These are phyloP conservation scores for Tricholoma matsutake DNA, from an alignment of 768 basidiomycete species.

Conservation along the genomic window DNA sequence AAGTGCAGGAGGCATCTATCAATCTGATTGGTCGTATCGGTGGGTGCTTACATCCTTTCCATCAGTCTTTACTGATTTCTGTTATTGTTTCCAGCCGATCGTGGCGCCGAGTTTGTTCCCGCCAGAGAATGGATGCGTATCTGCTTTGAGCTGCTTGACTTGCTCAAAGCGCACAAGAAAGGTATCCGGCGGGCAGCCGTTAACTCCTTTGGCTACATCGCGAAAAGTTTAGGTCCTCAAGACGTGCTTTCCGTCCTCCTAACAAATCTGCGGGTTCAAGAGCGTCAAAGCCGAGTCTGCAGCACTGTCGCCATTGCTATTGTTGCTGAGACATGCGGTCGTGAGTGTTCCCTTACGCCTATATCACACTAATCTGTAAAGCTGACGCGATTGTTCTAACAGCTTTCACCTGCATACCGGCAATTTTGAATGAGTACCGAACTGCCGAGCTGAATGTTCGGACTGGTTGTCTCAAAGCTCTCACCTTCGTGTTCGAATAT, in stretches of 20 bases:
- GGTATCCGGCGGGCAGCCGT: slow-evolving; percentile 98
- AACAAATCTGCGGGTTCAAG: slow-evolving; percentile 96
- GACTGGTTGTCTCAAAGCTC: slow-evolving; percentile 96
- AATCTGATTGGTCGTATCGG: slow-evolving; percentile 97
- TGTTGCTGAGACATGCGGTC: slow-evolving; percentile 90
- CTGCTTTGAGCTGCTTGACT: slow-evolving; percentile 95
- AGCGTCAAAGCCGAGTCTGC: slow-evolving; percentile 98
- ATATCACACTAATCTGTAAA: slow-evolving; percentile 5
- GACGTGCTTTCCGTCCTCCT: slow-evolving; percentile 94
- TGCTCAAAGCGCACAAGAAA: slow-evolving; percentile 99
- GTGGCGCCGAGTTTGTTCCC: slow-evolving; percentile 97
- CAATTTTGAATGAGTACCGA: slow-evolving; percentile 97
- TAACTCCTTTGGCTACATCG: slow-evolving; percentile 99
- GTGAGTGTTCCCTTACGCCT: slow-evolving; percentile 33
- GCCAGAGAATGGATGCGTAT: slow-evolving; percentile 99
- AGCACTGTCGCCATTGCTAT: slow-evolving; percentile 98
- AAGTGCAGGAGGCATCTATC: slow-evolving; percentile 99
- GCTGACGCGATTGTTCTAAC: slow-evolving; percentile 6
- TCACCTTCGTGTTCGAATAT: slow-evolving; percentile 99
- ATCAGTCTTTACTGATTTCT: slow-evolving; percentile 14
- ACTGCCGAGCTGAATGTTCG: slow-evolving; percentile 98
- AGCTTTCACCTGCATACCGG: slow-evolving; percentile 98
- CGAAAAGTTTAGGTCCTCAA: slow-evolving; percentile 98
- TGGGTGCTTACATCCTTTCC: slow-evolving; percentile 31
- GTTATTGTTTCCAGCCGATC: slow-evolving; percentile 63